Evolutionary conservation across 305 asterid species (phyloP).

Genomic region (Solanum aculeatissimum): DNA sequence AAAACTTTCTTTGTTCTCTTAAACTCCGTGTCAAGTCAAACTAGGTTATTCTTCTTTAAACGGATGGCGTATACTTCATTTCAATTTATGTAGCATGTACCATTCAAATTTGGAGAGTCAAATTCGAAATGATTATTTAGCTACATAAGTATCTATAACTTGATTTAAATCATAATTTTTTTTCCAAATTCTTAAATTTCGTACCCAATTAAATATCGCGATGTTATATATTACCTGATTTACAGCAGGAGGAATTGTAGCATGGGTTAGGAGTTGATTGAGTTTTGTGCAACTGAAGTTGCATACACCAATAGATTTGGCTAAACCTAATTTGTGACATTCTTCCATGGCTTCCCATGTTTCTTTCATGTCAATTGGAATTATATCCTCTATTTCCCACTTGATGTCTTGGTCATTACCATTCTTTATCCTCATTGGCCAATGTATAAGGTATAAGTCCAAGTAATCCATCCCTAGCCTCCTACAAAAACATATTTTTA

Average conservation of each 20-base stretch:
- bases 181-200: no score
- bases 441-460: not conserved
- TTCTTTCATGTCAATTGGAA: not conserved
- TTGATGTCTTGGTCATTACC: not conserved
- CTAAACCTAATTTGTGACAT: slow-evolving; percentile 24
- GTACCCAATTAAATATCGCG: not conserved
- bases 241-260: slow-evolving; percentile 33
- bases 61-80: no score
- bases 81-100: no score
- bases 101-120: no score
- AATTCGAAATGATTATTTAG: no score
- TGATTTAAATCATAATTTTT: no score
- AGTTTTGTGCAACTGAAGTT: slow-evolving; percentile 31
- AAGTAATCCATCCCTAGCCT: not conserved
- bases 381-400: not conserved
- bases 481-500: not conserved
- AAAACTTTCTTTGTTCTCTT: no score
- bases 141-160: no score
- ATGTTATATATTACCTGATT: slow-evolving; percentile 14
- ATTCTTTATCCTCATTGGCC: not conserved
- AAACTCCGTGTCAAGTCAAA: no score
- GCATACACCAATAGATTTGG: slow-evolving; percentile 44
- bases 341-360: slow-evolving; percentile 35
- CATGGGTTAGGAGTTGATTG: slow-evolving; percentile 13
- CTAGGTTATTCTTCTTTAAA: no score